Conservation (phyloP, 2,329 filamentous ascomycete genomes). For the Sclerotinia sclerotiorum region DNA sequence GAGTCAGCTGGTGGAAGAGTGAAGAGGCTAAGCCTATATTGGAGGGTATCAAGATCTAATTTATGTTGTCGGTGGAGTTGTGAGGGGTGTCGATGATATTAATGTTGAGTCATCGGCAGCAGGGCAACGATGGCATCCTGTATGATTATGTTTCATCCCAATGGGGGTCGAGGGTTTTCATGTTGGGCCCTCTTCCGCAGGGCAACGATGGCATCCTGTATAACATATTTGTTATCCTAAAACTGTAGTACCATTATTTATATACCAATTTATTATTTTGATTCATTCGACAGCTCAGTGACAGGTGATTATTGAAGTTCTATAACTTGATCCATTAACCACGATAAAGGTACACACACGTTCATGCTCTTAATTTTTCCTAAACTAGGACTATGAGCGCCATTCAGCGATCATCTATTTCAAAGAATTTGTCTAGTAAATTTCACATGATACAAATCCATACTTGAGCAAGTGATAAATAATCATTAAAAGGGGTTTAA, state of each 20-base stretch:
- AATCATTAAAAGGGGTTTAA: too few species aligned
- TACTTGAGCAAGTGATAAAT: too few species aligned
- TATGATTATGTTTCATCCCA: constrained; percentile 28
- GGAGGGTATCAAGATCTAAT: constrained; percentile 40
- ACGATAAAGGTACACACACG: too few species aligned
- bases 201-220: constrained; percentile 40
- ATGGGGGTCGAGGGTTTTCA: constrained; percentile 38
- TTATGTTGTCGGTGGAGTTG: not conserved
- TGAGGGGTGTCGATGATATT: constrained; percentile 33
- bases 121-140: constrained; percentile 39
- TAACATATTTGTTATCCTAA: constrained; percentile 25
- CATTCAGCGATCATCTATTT: too few species aligned
- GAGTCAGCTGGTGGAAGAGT: constrained; percentile 81
- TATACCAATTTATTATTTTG: constrained; percentile 8
- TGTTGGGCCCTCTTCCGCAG: constrained; percentile 36
- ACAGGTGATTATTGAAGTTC: not conserved
- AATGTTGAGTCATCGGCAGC: constrained; percentile 35
- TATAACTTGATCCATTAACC: not conserved
- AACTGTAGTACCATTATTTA: constrained; percentile 15
- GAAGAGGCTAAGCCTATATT: constrained; percentile 48
- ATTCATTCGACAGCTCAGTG: not conserved
- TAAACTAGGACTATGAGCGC: too few species aligned
- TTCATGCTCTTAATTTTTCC: not conserved
- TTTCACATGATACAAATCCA: too few species aligned
- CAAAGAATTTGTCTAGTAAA: too few species aligned